These are phyloP conservation scores for Corynespora cassiicola DNA, from an alignment of 2,329 filamentous ascomycete genomes.

Conservation along the genomic window DNA sequence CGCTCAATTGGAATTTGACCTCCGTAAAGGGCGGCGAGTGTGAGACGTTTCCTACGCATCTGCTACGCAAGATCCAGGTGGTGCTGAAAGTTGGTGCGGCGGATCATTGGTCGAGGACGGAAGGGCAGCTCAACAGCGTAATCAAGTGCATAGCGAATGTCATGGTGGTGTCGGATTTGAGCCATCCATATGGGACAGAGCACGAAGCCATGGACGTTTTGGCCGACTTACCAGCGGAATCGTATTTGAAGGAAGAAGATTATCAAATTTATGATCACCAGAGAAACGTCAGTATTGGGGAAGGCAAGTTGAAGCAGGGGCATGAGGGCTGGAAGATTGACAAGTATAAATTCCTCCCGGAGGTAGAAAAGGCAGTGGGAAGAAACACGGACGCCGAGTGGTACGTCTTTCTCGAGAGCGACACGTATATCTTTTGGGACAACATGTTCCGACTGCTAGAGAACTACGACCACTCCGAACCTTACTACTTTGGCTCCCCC, in stretches of 20 bases:
- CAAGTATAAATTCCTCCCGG: conserved; percentile 64
- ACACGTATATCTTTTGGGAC: conserved; percentile 30
- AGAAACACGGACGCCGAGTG: conserved; percentile 19
- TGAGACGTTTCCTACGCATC: conserved; percentile 33
- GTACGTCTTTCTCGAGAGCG: conserved; percentile 29
- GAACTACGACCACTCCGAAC: conserved; percentile 30
- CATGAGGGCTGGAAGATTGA: conserved; percentile 58
- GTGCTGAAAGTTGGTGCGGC: conserved; percentile 63
- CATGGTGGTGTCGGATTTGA: conserved; percentile 62
- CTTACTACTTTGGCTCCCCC: conserved; percentile 41
- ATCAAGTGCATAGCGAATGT: conserved; percentile 60
- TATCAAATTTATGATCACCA: conserved; percentile 47
- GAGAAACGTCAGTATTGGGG: conserved; percentile 18
- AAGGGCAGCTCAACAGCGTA: conserved; percentile 56
- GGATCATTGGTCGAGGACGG: conserved; percentile 59
- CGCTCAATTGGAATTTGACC: conserved; percentile 9
- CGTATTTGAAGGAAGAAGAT: conserved; percentile 37
- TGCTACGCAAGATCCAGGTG: conserved; percentile 44
- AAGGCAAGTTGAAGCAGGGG: conserved; percentile 46
- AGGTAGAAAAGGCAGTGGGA: conserved; percentile 52
- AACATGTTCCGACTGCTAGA: conserved; percentile 39
- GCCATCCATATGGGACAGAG: conserved; percentile 52
- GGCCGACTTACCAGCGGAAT: conserved; percentile 43
- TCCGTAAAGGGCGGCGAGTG: conserved; percentile 24
- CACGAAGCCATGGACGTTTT: conserved; percentile 49